Conservation (phyloP, 768 basidiomycete genomes). For the Pluteus cervinus region DNA sequence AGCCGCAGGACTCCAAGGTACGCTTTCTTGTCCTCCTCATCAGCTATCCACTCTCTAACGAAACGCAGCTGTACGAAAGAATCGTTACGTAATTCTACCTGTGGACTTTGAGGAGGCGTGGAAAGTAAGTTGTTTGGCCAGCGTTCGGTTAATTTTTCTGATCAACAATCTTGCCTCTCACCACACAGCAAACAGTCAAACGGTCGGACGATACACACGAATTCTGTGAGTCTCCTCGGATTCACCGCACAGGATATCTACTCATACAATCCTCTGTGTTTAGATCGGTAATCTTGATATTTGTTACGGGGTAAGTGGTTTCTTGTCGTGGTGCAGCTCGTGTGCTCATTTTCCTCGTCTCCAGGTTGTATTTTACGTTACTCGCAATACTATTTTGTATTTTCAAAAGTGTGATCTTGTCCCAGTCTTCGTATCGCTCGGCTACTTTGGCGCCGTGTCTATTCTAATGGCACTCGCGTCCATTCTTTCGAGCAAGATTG, state of each 20-base stretch:
- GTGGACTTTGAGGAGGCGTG: slow-evolving; percentile 99
- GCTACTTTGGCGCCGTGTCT: too few species aligned
- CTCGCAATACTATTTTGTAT: too few species aligned
- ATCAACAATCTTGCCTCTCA: slow-evolving; percentile 22
- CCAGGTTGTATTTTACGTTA: too few species aligned
- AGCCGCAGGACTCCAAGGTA: slow-evolving; percentile 95
- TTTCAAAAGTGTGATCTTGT: too few species aligned
- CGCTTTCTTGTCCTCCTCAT: slow-evolving; percentile 1
- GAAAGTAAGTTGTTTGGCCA: slow-evolving; percentile 82
- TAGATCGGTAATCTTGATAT: slow-evolving; percentile 31
- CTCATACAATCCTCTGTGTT: slow-evolving; percentile 8
- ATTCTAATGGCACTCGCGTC: too few species aligned
- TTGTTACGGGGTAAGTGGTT: too few species aligned
- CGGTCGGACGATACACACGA: slow-evolving; percentile 93
- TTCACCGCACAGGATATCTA: slow-evolving; percentile 4
- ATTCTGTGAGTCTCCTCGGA: slow-evolving; percentile 63
- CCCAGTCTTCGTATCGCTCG: too few species aligned
- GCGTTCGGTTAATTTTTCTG: slow-evolving; percentile 36
- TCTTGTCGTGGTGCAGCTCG: too few species aligned
- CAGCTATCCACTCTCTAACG: slow-evolving; percentile 4
- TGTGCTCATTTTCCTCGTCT: too few species aligned
- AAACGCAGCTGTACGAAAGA: slow-evolving; percentile 87
- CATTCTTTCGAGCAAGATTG: too few species aligned
- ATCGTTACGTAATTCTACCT: slow-evolving; percentile 95
- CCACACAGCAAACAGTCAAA: slow-evolving; percentile 90